Base-by-base conservation (phyloP, 306 rosid species). In the Vicia faba region DNA sequence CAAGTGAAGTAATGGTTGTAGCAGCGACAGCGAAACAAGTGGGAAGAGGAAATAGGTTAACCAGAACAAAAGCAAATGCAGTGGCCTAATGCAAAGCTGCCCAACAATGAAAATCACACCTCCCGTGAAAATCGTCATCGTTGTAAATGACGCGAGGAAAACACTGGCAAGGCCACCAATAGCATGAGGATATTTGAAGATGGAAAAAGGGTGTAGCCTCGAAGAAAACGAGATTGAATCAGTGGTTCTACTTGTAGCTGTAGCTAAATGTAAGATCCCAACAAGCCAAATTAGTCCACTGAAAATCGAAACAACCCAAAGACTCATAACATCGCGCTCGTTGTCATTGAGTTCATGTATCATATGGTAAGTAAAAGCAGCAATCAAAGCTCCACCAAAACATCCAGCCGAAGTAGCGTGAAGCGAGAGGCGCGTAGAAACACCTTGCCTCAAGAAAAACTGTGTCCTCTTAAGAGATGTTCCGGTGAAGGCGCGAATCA, bases 231-330 rank as follows among this genome's bases (percentile, higher is more conserved):
- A 60, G 43, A 74, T 73, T 1, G 75, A 31, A 23, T 43, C 57
- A 20, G 76, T 62, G 8, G 84, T 65, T 73, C 91, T 80, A 16
- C 72, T 61, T 0, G 78, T 67, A 14, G 85, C 63, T 26, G 85
- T 71, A 23, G 83, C 70, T 26, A 79, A 63, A 44, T 92, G 96
- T 0, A 87, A 18, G 0, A 84, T 50, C 2, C 98, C 98, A 3
- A 80, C 78, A 12, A 89, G 80, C 98, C 98, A 92, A 4, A 60
- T 84, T 0, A 92, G 64, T 63, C 96, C 98, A 63, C 95, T 84
- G 79, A 87, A 92, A 77, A 92, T 92, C 8, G 98, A 85, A 8
- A 92, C 96, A 0, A 92, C 75, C 96, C 96, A 92, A 0, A 92
- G 76, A 78, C 91, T 89, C 50, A 81, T 61, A 2, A 87, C 36